Base-by-base conservation (phyloP, 148 eudicot genomes). In the Chenopodium suecicum region DNA sequence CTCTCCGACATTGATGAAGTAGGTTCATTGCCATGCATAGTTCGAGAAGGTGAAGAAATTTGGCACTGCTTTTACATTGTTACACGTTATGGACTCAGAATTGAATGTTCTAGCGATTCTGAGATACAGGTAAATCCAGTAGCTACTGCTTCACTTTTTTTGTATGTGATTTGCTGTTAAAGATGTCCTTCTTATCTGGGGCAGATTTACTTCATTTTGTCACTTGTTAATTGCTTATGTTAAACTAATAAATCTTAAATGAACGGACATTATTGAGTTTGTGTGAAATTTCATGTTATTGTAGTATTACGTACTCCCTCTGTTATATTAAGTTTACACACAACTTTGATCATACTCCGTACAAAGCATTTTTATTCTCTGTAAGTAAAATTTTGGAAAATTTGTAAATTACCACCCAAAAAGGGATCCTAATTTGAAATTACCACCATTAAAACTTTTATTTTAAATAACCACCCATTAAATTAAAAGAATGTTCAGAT, bases 1-100 rank as follows among this genome's bases (percentile, higher is more conserved):
- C 86, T 95, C 47, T 80, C 96, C 74, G 98, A 95, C 84, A 83
- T 95, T 73, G 84, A 89, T 81, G 94, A 95, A 86, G 84, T 94
- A 74, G 98, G 92, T 52, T 82, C 88, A 68, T 88, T 91, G 79
- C 98, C 99, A 79, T 80, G 86, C 81, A 56, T 89, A 69, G 87
- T 86, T 52, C 88, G 91, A 86, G 98, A 92, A 82, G 88, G 92
- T 70, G 99, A 85, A 66, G 98, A 91, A 81, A 86, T 82, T 71
- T 87, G 89, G 77, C 80, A 93, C 73, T 89, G 90, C 87, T 94
- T 95, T 86, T 94, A 89, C 84, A 88, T 95, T 50, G 84, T 92
- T 72, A 95, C 98, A 46, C 85, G 86, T 75, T 88, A 86, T 56
- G 98, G 97, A 37, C 88, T 93, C 78, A 87, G 97, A 70, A 93